phyloP scores from a whole-genome alignment of 2,329 filamentous ascomycete species.

The Bipolaris oryzae region DNA sequence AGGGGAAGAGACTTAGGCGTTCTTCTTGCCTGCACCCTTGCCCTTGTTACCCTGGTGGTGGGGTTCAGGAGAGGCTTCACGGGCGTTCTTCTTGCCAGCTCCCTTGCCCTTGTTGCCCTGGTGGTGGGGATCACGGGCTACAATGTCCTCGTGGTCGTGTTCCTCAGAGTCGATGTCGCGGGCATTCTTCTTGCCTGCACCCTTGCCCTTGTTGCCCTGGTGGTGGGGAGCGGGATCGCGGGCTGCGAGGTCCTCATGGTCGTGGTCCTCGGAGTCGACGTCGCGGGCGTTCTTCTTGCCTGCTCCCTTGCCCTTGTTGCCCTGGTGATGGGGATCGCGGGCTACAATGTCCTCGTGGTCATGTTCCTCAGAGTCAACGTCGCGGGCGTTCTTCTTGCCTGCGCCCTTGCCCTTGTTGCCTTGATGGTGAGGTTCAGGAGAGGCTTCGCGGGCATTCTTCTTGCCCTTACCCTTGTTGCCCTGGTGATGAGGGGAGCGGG shows the following conservation, averaged over 20 bases:
- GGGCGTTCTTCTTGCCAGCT: constrained; percentile 13
- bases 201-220: not conserved
- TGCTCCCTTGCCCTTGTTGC: constrained; percentile 6
- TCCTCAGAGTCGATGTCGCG: not conserved
- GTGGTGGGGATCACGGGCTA: not conserved
- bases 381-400: constrained; percentile 9
- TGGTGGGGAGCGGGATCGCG: constrained; percentile 3
- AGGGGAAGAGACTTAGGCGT: too few relatives aligned
- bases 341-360: not conserved
- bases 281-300: constrained; percentile 13
- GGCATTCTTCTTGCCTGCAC: constrained; percentile 7
- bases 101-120: constrained; percentile 3
- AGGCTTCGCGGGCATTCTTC: not conserved
- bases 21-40: constrained; percentile 7
- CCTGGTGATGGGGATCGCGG: not conserved
- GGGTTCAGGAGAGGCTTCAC: not conserved
- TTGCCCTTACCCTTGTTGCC: constrained; percentile 14
- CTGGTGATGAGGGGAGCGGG: constrained; percentile 6
- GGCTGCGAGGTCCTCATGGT: not conserved
- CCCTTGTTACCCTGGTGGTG: constrained; percentile 4
- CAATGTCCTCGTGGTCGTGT: constrained; percentile 3
- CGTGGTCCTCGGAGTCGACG: not conserved
- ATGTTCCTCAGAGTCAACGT: constrained; percentile 3
- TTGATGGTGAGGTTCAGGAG: constrained; percentile 9
- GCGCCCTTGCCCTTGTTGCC: not conserved